Conservation (phyloP, 441 rosid genomes). For the Macaranga tanarius region DNA sequence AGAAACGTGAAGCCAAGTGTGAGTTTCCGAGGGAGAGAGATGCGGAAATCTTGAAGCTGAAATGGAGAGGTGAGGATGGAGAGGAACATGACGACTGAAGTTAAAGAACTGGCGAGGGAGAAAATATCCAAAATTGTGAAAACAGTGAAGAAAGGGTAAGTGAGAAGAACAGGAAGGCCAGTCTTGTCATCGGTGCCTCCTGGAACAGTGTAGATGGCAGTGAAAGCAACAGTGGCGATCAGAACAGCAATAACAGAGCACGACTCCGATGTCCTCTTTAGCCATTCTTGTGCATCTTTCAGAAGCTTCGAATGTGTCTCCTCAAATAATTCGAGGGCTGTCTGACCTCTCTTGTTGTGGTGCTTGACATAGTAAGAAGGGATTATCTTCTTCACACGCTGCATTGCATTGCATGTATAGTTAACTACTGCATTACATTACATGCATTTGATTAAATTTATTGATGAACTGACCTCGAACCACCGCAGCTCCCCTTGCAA, state of each 20-base stretch:
- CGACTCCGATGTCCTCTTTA: constrained; percentile 24
- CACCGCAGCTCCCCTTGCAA: constrained; percentile 26
- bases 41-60: constrained; percentile 2
- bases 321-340: constrained; percentile 19
- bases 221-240: constrained; percentile 25
- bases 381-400: constrained; percentile 14
- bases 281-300: constrained; percentile 24
- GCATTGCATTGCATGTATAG: neutral
- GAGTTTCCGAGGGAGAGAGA: constrained; percentile 16
- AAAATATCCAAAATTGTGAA: constrained; percentile 22
- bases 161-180: constrained; percentile 24
- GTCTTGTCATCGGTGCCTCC: constrained; percentile 16
- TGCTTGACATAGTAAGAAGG: constrained; percentile 17
- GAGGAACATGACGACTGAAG: constrained; percentile 30
- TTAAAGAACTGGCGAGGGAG: constrained; percentile 22
- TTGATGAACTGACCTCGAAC: constrained; percentile 23
- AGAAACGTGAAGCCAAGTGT: constrained; percentile 24
- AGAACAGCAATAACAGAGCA: constrained; percentile 29
- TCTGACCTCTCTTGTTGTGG: neutral
- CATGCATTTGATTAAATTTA: too few relatives aligned
- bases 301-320: neutral
- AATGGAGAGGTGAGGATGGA: constrained; percentile 23
- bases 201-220: constrained; percentile 31
- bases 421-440: too few relatives aligned
- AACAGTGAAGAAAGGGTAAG: constrained; percentile 7